A percentile compares a stretch with the other conserved stretches of the same genome.
These are phyloP conservation scores for Limonomyces culmigenus DNA, from an alignment of 1,284 basidiomycete genomes.

Conservation along the genomic window DNA sequence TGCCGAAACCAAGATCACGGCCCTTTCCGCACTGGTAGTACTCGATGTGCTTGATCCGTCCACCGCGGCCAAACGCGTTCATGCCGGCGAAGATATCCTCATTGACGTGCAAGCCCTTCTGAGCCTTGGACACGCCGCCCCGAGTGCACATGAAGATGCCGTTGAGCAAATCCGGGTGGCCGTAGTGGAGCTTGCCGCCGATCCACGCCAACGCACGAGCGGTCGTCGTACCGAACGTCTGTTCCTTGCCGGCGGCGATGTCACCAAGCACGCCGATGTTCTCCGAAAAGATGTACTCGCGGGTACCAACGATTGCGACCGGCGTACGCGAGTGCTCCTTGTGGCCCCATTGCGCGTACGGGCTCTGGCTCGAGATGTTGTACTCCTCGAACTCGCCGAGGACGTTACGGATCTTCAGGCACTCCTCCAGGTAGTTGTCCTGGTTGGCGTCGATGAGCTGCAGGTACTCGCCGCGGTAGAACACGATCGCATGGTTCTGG, in stretches of 20 bases:
- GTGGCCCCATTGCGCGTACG: conserved; percentile 88
- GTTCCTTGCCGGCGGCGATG: conserved; percentile 98
- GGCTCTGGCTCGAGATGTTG: conserved; percentile 79
- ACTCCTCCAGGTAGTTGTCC: conserved; percentile 99
- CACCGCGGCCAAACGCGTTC: conserved; percentile 96
- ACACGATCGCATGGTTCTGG: conserved; percentile 98
- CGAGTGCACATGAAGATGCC: conserved; percentile 98
- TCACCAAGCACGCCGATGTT: conserved; percentile 99
- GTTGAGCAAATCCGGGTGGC: conserved; percentile 98
- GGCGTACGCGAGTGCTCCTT: conserved; percentile 84
- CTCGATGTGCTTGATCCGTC: conserved; percentile 98
- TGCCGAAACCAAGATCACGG: conserved; percentile 98
- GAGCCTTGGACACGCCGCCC: conserved; percentile 97
- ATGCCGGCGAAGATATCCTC: conserved; percentile 99
- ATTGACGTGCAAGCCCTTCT: conserved; percentile 96
- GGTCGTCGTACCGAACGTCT: conserved; percentile 98
- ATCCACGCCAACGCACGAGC: conserved; percentile 94
- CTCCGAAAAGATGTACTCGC: conserved; percentile 99
- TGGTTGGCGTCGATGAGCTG: conserved; percentile 99
- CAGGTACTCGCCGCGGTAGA: conserved; percentile 97
- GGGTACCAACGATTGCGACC: conserved; percentile 95
- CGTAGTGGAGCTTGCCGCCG: conserved; percentile 97
- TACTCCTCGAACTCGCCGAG: conserved; percentile 98
- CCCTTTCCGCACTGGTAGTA: conserved; percentile 99
- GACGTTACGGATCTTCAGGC: conserved; percentile 95